Conservation (phyloP, 164 flowering plant species). For the Berberis vulgaris region DNA sequence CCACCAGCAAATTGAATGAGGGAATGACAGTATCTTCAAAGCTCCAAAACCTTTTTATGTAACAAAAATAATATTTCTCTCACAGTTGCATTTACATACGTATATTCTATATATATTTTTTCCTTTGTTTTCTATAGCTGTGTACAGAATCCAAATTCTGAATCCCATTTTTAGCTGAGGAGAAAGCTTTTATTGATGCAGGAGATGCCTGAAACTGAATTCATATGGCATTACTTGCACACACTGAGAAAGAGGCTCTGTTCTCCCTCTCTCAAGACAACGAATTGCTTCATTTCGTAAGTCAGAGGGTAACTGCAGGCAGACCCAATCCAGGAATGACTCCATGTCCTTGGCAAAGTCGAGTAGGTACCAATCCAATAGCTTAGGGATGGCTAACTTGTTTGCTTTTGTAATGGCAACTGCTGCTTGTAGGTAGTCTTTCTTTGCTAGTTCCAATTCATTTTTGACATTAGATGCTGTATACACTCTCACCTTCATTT, state of each 20-base stretch:
- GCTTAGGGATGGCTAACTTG: slow-evolving; percentile 56
- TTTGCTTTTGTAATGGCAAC: slow-evolving; percentile 43
- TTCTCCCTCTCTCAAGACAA: slow-evolving; percentile 54
- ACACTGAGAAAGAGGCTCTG: slow-evolving; percentile 31
- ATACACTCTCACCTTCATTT: slow-evolving; percentile 67
- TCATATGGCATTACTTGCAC: slow-evolving; percentile 70
- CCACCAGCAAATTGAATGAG: not conserved
- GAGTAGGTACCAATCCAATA: slow-evolving; percentile 79
- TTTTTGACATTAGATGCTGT: slow-evolving; percentile 62
- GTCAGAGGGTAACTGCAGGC: slow-evolving; percentile 70
- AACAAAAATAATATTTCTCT: slow-evolving; percentile 5
- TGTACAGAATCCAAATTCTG: slow-evolving; percentile 21
- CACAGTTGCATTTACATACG: slow-evolving; percentile 17
- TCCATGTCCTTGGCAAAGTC: slow-evolving; percentile 88
- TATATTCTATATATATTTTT: slow-evolving; percentile 1
- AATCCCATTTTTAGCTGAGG: slow-evolving; percentile 7
- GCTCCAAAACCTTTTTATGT: slow-evolving; percentile 7
- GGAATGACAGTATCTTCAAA: not conserved
- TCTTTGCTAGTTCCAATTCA: slow-evolving; percentile 70
- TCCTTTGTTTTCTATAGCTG: slow-evolving; percentile 14
- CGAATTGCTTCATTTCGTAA: slow-evolving; percentile 55
- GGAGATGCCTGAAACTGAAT: slow-evolving; percentile 76
- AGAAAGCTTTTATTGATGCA: slow-evolving; percentile 27
- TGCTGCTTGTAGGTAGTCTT: slow-evolving; percentile 73
- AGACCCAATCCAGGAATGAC: slow-evolving; percentile 83